These are phyloP conservation scores for Mucor racemosus DNA, from an alignment of 371 early-diverging fungal species.

Conservation along the genomic window DNA sequence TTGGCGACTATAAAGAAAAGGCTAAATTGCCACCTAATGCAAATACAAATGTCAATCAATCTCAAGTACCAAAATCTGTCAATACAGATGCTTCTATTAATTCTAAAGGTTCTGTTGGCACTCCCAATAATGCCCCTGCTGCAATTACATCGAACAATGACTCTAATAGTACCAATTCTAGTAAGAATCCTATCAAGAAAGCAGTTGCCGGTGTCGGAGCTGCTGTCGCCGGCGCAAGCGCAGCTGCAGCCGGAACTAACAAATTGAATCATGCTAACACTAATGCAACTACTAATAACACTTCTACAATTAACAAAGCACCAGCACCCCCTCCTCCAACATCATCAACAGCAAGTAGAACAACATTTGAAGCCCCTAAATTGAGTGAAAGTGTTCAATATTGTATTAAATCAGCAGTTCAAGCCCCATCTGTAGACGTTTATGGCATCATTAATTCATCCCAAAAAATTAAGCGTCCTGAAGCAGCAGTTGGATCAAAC, in stretches of 20 bases:
- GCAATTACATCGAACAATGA: background rate
- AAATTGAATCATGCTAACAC: background rate
- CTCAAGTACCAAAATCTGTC: no score
- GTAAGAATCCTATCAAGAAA: background rate
- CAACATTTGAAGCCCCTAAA: background rate
- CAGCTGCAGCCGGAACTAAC: background rate
- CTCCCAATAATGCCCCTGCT: background rate
- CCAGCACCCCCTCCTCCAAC: background rate
- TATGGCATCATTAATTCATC: constrained; percentile 1
- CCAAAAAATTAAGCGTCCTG: constrained; percentile 5
- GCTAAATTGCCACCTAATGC: background rate
- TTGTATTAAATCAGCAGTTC: constrained; percentile 17
- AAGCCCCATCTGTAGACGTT: constrained; percentile 8
- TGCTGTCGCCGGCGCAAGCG: constrained; percentile 1
- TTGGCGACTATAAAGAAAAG: constrained; percentile 13
- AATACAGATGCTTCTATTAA: background rate
- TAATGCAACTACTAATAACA: background rate
- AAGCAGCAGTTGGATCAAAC: constrained; percentile 9
- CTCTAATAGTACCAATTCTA: background rate
- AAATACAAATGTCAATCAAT: no score
- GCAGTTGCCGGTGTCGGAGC: background rate
- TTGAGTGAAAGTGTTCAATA: constrained; percentile 19
- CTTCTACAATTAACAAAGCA: background rate
- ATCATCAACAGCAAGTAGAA: background rate
- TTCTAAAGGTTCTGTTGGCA: background rate